Evolutionary conservation across 108 stramenopile genomes (phyloP), one percentile per base, ranked within the genome.

Genomic region (Cyclotella distinguenda): DNA sequence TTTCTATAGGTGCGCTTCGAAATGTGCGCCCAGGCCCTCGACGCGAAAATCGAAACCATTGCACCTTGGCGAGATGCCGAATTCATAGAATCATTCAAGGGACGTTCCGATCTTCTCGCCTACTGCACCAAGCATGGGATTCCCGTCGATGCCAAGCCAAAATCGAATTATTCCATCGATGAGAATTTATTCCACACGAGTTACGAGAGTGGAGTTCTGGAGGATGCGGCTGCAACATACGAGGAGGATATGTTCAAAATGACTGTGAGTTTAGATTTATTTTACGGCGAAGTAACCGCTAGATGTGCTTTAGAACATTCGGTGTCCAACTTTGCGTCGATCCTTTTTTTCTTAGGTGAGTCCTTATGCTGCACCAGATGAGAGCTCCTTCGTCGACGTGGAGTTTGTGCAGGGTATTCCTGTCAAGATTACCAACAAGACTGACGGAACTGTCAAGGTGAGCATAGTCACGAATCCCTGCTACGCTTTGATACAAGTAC

Each of bases 121-220:
- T 99, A 99, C 85, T 97, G 97, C 78, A 82, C 84, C 66, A 89
- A 95, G 78, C 96, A 97, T 71, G 81, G 77, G 8, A 97, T 99
- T 74, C 98, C 96, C 39, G 97, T 99, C 42, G 91, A 95, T 75
- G 93, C 91, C 67, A 95, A 93, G 81, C 89, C 93, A 59, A 91
- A 94, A 80, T 90, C 94, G 50, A 93, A 96, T 53, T 99, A 99
- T 87, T 95, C 93, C 19, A 86, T 97, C 74, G 98, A 99, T 70
- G 98, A 98, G 83, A 99, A 99, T 71, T 65, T 98, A 46, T 97
- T 93, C 90, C 98, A 99, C 82, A 98, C 95, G 33, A 93, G 90
- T 59, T 99, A 97, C 83, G 98, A 99, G 81, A 82, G 82, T 57
- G 98, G 98, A 19, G 70, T 83, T 49, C 87, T 99, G 44, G 98